Conservation (phyloP, 1,139 yeast species). For the Yamadazyma dendronema region DNA sequence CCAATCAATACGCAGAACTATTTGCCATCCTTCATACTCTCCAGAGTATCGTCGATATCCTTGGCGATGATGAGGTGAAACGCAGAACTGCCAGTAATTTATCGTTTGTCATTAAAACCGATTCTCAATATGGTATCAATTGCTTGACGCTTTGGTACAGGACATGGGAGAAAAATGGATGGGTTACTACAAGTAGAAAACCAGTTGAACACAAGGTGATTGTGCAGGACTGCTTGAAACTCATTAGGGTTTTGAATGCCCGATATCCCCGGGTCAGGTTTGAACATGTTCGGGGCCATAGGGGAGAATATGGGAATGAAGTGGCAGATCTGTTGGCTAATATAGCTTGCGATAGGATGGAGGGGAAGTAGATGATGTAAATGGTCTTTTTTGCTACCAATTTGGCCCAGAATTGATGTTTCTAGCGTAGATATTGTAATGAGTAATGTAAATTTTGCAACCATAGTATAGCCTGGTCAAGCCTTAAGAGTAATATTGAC, state of each 20-base stretch:
- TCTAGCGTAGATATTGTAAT: no score
- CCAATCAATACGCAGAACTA: constrained; percentile 83
- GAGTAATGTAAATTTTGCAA: no score
- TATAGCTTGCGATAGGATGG: constrained; percentile 45
- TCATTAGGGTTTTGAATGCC: constrained; percentile 31
- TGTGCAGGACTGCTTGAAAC: constrained; percentile 16
- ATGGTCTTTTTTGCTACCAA: no score
- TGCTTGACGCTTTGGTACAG: constrained; percentile 50
- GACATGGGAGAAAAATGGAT: constrained; percentile 54
- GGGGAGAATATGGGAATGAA: constrained; percentile 69
- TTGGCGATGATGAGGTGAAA: background rate
- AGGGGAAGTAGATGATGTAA: no score
- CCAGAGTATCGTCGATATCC: constrained; percentile 24
- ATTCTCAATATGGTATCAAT: constrained; percentile 55
- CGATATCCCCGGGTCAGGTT: background rate
- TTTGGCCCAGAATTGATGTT: no score
- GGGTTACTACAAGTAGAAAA: constrained; percentile 43
- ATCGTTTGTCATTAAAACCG: constrained; percentile 41
- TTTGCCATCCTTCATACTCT: constrained; percentile 63
- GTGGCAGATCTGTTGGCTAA: constrained; percentile 76
- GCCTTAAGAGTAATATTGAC: no score
- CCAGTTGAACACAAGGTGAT: constrained; percentile 43
- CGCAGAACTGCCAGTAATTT: background rate
- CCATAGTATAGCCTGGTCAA: no score
- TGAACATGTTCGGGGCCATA: constrained; percentile 70